A percentile compares a stretch with the other conserved stretches of the same genome.
phyloP scores from a whole-genome alignment of 2,329 filamentous ascomycete genomes.

The Venturia effusa region DNA sequence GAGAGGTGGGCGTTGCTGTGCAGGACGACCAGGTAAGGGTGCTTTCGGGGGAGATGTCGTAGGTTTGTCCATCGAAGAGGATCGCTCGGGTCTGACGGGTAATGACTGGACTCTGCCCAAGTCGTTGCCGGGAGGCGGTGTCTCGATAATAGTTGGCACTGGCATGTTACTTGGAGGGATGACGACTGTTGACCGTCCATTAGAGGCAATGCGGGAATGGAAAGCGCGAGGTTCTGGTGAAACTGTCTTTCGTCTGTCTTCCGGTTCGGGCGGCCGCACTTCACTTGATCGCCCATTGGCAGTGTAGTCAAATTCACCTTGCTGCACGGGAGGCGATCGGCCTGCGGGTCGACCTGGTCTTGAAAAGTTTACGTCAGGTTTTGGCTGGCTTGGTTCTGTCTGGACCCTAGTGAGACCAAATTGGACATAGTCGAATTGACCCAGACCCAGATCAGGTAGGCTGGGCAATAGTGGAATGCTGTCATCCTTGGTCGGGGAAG shows the following conservation, averaged over 20 bases:
- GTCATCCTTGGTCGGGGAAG: slow-evolving; percentile 31
- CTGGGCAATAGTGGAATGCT: slow-evolving; percentile 27
- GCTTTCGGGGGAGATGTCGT: slow-evolving; percentile 19
- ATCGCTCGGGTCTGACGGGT: slow-evolving; percentile 36
- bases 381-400: slow-evolving; percentile 50
- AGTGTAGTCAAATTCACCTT: slow-evolving; percentile 18
- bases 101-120: slow-evolving; percentile 1
- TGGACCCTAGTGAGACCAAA: slow-evolving; percentile 48
- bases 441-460: slow-evolving; percentile 22
- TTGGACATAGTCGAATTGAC: slow-evolving; percentile 29
- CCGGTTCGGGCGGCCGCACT: slow-evolving; percentile 16
- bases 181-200: slow-evolving; percentile 45
- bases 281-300: background rate
- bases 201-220: slow-evolving; percentile 45
- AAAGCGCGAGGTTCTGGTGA: slow-evolving; percentile 36
- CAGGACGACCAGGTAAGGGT: slow-evolving; percentile 17
- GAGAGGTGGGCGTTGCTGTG: slow-evolving; percentile 11
- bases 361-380: slow-evolving; percentile 45
- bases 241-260: slow-evolving; percentile 22
- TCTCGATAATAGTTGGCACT: slow-evolving; percentile 55
- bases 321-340: slow-evolving; percentile 4
- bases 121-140: slow-evolving; percentile 32
- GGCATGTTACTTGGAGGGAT: slow-evolving; percentile 30
- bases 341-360: slow-evolving; percentile 32
- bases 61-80: slow-evolving; percentile 29